A percentile compares a stretch with the other conserved stretches of the same genome.
These are phyloP conservation scores for Fraxinus velutina DNA, from an alignment of 305 asterid species.

Conservation along the genomic window DNA sequence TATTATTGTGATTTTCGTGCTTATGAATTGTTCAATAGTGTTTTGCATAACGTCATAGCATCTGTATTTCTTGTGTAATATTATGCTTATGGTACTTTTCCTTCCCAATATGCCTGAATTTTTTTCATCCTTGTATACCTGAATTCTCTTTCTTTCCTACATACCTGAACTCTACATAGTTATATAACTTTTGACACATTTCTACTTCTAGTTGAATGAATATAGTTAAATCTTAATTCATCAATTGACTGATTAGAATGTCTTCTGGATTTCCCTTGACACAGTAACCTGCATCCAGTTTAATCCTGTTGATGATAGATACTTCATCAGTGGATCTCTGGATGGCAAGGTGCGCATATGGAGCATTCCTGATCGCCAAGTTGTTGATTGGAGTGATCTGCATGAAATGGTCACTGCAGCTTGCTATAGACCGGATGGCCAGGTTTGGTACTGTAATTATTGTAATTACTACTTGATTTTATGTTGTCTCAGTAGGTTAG, in stretches of 20 bases:
- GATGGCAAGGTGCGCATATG: conserved; percentile 98
- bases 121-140: not conserved
- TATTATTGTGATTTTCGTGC: conserved; percentile 2
- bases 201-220: conserved; percentile 12
- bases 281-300: conserved; percentile 99
- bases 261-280: conserved; percentile 32
- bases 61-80: not conserved
- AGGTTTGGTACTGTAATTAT: conserved; percentile 50
- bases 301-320: conserved; percentile 96
- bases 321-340: conserved; percentile 97
- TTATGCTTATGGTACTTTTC: not conserved
- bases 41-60: not conserved
- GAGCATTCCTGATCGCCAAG: conserved; percentile 98
- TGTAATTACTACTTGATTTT: conserved; percentile 9
- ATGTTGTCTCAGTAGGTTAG: conserved; percentile 16
- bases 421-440: conserved; percentile 98
- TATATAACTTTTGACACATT: conserved; percentile 3
- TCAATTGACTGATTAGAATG: conserved; percentile 30
- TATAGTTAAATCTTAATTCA: conserved; percentile 18
- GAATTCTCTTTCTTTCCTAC: not conserved
- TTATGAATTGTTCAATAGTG: not conserved
- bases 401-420: conserved; percentile 99
- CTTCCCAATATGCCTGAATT: not conserved
- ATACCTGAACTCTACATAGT: not conserved
- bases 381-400: conserved; percentile 98